Base-by-base conservation (phyloP, 1,284 basidiomycete species). In the Coriolopsis trogii region DNA sequence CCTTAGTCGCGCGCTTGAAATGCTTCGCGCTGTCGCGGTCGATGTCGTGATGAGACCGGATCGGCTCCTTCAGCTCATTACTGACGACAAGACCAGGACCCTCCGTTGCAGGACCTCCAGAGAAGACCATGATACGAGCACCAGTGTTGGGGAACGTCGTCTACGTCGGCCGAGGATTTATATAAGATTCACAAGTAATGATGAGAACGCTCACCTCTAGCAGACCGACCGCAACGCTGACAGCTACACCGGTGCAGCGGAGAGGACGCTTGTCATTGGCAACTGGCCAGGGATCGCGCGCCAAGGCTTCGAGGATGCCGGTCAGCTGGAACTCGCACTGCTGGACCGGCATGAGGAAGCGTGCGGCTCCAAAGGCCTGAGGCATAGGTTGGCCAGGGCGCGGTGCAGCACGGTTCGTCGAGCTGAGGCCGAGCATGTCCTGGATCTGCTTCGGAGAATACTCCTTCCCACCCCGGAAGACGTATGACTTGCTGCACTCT, bases 391-490 rank as follows among this genome's bases (percentile, higher is more conserved):
- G 92, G 3, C 92, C 92, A 15, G 89, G 91, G 46, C 91, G 90
- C 38, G 90, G 89, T 4, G 88, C 86, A 24, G 88, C 87, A 39
- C 89, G 87, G 59, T 84, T 83, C 58, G 86, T 84, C 2, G 89
- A 83, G 62, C 79, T 84, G 39, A 99, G 82, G 34, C 93, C 94
- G 43, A 99, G 89, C 96, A 99, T 99, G 65, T 98, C 96, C 72
- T 95, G 93, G 63, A 99, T 98, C 64, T 95, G 93, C 76, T 99
- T 99, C 51, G 94, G 88, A 50, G 89, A 77, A 70, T 99, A 99
- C 67, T 99, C 97, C 74, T 99, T 99, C n/a, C 91, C 92, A 46
- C 97, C 97, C 30, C 96, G 89, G 86, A 99, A 99, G 56, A 99
- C 96, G 71, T 96, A 99, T 5, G 95, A 95, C 73, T 99, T 99